These are phyloP conservation scores for Cladosporium velox DNA, from an alignment of 2,329 filamentous ascomycete species.

Conservation along the genomic window DNA sequence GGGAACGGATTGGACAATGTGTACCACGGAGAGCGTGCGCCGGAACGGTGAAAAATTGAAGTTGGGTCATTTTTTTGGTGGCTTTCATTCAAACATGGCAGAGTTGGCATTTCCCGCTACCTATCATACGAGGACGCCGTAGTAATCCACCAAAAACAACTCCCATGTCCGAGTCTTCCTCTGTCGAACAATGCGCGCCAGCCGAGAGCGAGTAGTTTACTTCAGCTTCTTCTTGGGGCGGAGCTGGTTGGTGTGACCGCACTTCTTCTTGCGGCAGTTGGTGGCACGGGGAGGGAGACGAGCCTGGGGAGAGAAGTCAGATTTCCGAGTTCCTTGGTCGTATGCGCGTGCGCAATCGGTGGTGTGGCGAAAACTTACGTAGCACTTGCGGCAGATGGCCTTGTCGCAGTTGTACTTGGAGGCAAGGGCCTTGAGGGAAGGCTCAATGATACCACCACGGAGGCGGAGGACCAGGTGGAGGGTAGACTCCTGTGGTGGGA, in stretches of 20 bases:
- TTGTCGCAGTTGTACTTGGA: slow-evolving; percentile 99
- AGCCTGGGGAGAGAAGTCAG: slow-evolving; percentile 45
- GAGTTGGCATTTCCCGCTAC: slow-evolving; percentile 22
- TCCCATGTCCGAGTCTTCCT: slow-evolving; percentile 9
- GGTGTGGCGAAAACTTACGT: slow-evolving; percentile 63
- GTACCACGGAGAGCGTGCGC: neutral
- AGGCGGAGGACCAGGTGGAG: slow-evolving; percentile 98
- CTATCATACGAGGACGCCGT: slow-evolving; percentile 16
- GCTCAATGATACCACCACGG: slow-evolving; percentile 98
- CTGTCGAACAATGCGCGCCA: slow-evolving; percentile 22
- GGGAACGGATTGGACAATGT: neutral
- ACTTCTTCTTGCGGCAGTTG: slow-evolving; percentile 99
- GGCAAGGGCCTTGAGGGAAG: slow-evolving; percentile 95
- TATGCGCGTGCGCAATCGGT: neutral
- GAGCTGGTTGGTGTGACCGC: slow-evolving; percentile 99
- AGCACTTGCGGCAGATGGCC: slow-evolving; percentile 99
- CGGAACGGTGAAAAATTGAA: neutral
- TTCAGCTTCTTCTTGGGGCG: slow-evolving; percentile 99
- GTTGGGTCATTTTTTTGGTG: slow-evolving; percentile 12
- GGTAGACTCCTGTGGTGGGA: slow-evolving; percentile 75
- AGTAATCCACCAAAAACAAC: slow-evolving; percentile 21
- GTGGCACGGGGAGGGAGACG: slow-evolving; percentile 96
- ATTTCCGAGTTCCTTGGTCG: slow-evolving; percentile 20
- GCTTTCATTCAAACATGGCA: slow-evolving; percentile 22
- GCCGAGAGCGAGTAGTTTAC: slow-evolving; percentile 60